Conservation (phyloP, 176 grass and related monocot genomes). For the Chloris gayana region DNA sequence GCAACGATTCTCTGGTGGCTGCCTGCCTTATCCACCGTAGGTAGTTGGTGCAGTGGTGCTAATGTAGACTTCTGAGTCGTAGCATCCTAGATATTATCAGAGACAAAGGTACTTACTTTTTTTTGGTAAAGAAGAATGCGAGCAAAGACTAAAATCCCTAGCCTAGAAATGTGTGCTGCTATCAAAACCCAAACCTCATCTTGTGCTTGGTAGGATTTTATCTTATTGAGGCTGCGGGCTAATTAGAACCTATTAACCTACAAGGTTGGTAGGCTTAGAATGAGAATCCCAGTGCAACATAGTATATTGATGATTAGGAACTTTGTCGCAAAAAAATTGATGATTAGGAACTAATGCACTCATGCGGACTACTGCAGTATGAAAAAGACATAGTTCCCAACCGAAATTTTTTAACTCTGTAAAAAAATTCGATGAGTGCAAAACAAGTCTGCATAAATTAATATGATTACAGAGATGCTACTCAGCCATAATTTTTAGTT, state of each 20-base stretch:
- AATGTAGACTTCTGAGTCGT: not conserved
- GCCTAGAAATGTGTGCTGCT: not conserved
- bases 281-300: not conserved
- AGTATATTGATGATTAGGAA: not conserved
- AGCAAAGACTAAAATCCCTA: not conserved
- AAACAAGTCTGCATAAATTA: not conserved
- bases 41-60: not conserved
- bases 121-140: not conserved
- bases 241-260: not conserved
- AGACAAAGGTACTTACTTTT: not conserved
- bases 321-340: too few species aligned
- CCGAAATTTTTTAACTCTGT: not conserved
- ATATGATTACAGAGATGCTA: not conserved
- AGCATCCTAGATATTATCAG: not conserved
- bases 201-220: not conserved
- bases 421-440: not conserved
- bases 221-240: not conserved
- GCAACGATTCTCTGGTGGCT: conserved; percentile 6
- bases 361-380: not conserved
- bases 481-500: too few species aligned
- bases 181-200: not conserved
- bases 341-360: not conserved
- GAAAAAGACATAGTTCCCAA: not conserved
- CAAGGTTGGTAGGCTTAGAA: not conserved
- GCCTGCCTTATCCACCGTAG: conserved; percentile 17